phyloP scores from a whole-genome alignment of 176 grass and related monocot species.

The Panicum miliaceum region DNA sequence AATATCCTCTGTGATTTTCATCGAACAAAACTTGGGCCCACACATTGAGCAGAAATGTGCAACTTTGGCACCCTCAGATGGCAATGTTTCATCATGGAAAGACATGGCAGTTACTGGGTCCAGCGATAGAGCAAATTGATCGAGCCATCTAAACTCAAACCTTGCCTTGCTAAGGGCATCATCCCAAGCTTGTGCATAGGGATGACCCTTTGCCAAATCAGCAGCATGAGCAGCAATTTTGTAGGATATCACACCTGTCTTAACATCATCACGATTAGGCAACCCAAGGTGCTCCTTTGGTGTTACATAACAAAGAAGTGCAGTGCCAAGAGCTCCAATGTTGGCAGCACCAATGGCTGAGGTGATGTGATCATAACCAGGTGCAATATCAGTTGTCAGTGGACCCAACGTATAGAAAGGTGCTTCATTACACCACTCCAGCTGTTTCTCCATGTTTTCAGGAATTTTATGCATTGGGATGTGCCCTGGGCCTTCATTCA shows the following conservation, averaged over 20 bases:
- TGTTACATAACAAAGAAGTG: conserved; percentile 98
- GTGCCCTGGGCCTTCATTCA: conserved; percentile 98
- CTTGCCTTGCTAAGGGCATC: conserved; percentile 94
- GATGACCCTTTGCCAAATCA: conserved; percentile 96
- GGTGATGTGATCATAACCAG: conserved; percentile 99
- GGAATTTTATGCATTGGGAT: conserved; percentile 98
- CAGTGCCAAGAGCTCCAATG: conserved; percentile 91
- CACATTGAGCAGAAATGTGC: conserved; percentile 99
- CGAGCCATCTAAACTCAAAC: conserved; percentile 99
- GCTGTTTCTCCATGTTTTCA: conserved; percentile 96
- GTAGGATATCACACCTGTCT: conserved; percentile 89
- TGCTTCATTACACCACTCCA: conserved; percentile 98
- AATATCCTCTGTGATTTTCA: conserved; percentile 99
- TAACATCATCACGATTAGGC: conserved; percentile 97
- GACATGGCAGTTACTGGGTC: conserved; percentile 96
- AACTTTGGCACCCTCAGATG: conserved; percentile 96
- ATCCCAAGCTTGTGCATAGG: conserved; percentile 88
- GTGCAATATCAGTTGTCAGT: conserved; percentile 94
- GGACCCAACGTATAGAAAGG: conserved; percentile 98
- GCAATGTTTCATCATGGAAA: conserved; percentile 96
- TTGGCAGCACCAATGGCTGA: conserved; percentile 98
- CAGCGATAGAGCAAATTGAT: conserved; percentile 92
- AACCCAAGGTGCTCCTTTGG: conserved; percentile 99
- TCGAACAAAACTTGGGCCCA: conserved; percentile 97
- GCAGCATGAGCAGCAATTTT: conserved; percentile 98